Percentiles rank a stretch among this genome's conserved stretches.
Evolutionary conservation across 164 flowering plant genomes (phyloP).

Genomic region (Vitis riparia): DNA sequence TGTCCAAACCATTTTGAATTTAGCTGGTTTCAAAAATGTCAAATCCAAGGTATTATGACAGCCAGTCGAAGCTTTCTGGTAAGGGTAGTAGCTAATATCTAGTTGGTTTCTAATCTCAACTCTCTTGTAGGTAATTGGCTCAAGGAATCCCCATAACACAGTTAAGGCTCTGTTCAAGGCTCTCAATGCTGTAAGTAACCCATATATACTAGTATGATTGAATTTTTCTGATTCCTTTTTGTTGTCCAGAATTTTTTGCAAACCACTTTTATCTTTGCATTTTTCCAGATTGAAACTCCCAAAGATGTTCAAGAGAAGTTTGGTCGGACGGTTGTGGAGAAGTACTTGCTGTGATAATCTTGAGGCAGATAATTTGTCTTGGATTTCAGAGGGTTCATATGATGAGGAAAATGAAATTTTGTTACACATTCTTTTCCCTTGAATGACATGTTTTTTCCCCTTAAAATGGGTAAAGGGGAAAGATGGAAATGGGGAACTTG

Average conservation of each 20-base stretch:
- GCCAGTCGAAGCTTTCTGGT: not conserved
- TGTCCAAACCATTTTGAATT: constrained; percentile 61
- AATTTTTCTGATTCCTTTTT: not conserved
- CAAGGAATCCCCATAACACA: constrained; percentile 87
- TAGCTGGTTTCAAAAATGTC: constrained; percentile 88
- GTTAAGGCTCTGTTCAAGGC: constrained; percentile 87
- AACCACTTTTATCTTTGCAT: not conserved
- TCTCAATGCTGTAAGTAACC: constrained; percentile 40
- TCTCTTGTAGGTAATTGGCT: constrained; percentile 75
- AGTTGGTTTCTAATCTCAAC: constrained; percentile 4
- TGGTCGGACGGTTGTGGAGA: constrained; percentile 90
- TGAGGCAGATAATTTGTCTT: too few species aligned
- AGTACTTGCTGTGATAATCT: constrained; percentile 53
- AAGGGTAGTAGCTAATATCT: not conserved
- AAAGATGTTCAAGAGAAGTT: constrained; percentile 93
- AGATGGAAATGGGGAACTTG: too few species aligned
- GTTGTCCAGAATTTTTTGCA: not conserved
- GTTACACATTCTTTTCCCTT: too few species aligned
- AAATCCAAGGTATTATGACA: constrained; percentile 75
- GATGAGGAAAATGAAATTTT: too few species aligned
- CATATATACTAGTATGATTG: not conserved
- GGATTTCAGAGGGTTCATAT: too few species aligned
- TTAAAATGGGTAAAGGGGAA: too few species aligned
- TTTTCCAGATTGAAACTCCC: constrained; percentile 79
- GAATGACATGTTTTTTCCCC: too few species aligned